Evolutionary conservation across 2,329 filamentous ascomycete species (phyloP).

Genomic region (Cladosporium sp.): DNA sequence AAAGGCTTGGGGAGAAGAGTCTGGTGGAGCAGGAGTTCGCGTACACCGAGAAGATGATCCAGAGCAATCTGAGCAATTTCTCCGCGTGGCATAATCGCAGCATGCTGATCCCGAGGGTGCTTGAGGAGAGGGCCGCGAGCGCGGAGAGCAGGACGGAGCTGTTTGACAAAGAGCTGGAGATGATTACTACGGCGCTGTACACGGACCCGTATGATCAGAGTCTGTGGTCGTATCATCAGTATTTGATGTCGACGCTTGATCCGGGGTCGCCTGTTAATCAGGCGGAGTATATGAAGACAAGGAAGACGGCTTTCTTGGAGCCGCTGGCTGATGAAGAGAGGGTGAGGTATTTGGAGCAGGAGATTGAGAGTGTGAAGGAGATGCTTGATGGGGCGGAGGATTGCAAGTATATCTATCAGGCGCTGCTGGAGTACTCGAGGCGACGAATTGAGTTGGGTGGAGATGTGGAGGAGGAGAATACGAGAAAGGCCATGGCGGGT

Average conservation of each 20-base stretch:
- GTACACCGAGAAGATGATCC: conserved; percentile 89
- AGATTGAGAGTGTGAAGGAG: conserved; percentile 74
- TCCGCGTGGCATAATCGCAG: conserved; percentile 94
- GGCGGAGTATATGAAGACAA: background rate
- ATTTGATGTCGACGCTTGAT: conserved; percentile 69
- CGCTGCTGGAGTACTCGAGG: conserved; percentile 73
- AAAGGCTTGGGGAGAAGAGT: conserved; percentile 52
- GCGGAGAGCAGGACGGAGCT: conserved; percentile 65
- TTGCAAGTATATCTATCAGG: conserved; percentile 89
- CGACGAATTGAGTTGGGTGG: conserved; percentile 56
- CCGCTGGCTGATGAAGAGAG: conserved; percentile 64
- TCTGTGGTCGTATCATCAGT: conserved; percentile 96
- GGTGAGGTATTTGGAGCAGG: conserved; percentile 64
- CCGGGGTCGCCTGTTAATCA: conserved; percentile 50
- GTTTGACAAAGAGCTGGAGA: conserved; percentile 73
- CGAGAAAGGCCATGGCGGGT: conserved; percentile 45
- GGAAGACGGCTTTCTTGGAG: conserved; percentile 58
- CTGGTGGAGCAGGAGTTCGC: conserved; percentile 80
- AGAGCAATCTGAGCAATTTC: conserved; percentile 86
- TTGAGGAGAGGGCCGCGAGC: conserved; percentile 70
- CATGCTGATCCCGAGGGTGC: conserved; percentile 74
- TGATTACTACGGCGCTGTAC: conserved; percentile 77
- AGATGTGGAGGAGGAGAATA: conserved; percentile 44
- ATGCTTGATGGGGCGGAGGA: conserved; percentile 65
- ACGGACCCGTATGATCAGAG: conserved; percentile 93